phyloP scores from a whole-genome alignment of 345 rosid species.

The Clarkia xantiana region DNA sequence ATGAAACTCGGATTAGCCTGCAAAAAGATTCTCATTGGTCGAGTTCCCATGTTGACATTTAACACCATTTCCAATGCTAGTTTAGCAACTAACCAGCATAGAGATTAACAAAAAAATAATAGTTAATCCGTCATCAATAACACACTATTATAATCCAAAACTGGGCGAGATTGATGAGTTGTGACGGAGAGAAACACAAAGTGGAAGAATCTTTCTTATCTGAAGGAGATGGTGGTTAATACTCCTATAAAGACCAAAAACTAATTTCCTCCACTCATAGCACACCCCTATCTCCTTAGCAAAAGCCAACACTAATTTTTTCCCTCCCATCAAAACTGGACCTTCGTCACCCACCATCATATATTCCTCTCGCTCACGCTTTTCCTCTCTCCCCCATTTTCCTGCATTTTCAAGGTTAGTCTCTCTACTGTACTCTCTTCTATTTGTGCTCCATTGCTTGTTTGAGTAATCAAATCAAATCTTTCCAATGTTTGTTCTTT shows the following conservation, averaged over 20 bases:
- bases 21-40: too few species aligned
- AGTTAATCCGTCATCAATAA: too few species aligned
- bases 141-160: too few species aligned
- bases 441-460: background rate
- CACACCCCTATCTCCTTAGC: conserved; percentile 63
- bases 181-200: background rate
- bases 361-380: conserved; percentile 5
- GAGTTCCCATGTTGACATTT: too few species aligned
- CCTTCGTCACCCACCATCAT: conserved; percentile 5
- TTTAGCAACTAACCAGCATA: too few species aligned
- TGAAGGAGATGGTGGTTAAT: conserved; percentile 2
- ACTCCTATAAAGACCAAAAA: conserved; percentile 20
- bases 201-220: too few species aligned
- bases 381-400: conserved; percentile 12
- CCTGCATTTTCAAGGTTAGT: conserved; percentile 21
- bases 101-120: background rate
- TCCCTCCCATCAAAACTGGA: background rate
- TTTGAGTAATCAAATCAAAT: background rate
- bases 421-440: background rate
- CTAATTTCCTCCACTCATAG: conserved; percentile 49
- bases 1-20: too few species aligned
- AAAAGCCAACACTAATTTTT: conserved; percentile 34
- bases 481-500: background rate
- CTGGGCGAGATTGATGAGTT: too few species aligned
- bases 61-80: too few species aligned